Conservation (phyloP, 805 yeast genomes). For the Starmerella powellii region DNA sequence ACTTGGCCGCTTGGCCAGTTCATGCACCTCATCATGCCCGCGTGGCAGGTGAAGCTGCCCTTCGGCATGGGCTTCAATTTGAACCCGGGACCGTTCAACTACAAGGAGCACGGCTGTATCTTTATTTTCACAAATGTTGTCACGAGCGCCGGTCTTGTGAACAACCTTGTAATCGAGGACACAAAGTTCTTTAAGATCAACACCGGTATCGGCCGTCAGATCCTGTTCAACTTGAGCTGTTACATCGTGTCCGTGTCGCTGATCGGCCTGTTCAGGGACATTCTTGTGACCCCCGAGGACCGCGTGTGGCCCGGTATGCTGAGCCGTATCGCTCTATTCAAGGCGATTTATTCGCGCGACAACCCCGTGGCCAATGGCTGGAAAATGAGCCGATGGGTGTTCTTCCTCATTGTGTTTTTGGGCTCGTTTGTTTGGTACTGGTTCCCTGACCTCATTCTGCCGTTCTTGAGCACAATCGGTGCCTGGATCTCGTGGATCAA, state of each 20-base stretch:
- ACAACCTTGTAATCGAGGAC: conserved; percentile 27
- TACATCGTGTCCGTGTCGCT: conserved; percentile 57
- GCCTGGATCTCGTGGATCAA: conserved; percentile 55
- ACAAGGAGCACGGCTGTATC: conserved; percentile 52
- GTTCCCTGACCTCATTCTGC: conserved; percentile 51
- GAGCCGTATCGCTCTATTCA: conserved; percentile 46
- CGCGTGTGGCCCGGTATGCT: conserved; percentile 62
- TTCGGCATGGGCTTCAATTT: conserved; percentile 30
- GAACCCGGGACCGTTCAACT: conserved; percentile 53
- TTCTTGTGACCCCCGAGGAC: conserved; percentile 51
- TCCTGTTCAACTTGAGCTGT: conserved; percentile 42
- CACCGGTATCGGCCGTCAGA: conserved; percentile 41
- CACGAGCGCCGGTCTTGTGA: conserved; percentile 27
- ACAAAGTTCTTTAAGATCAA: conserved; percentile 39
- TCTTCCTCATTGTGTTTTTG: conserved; percentile 36
- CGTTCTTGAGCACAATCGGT: conserved; percentile 43
- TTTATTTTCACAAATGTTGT: conserved; percentile 29
- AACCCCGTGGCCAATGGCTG: conserved; percentile 49
- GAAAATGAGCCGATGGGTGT: conserved; percentile 42
- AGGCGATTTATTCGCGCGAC: conserved; percentile 39
- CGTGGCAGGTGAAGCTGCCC: conserved; percentile 17
- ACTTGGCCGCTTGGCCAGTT: conserved; percentile 53
- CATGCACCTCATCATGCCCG: conserved; percentile 35
- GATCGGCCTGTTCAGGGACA: conserved; percentile 50
- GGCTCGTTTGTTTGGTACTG: conserved; percentile 43